Percentiles rank a stretch among this genome's conserved stretches.
Conservation (phyloP, 192 early-diverging fungal species). For the Podila epicladia region DNA sequence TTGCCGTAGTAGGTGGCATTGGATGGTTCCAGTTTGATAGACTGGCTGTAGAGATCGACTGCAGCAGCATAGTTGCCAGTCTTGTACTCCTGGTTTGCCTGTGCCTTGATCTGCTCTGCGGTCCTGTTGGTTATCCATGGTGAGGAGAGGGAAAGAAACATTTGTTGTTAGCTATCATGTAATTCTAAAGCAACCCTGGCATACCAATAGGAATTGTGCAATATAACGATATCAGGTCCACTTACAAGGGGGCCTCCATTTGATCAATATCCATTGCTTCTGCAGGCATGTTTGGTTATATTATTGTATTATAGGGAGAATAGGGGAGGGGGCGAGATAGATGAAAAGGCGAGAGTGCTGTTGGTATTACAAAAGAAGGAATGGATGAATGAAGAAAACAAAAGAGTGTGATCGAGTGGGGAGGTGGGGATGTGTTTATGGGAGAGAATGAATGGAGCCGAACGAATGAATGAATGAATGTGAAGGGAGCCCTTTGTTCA, state of each 20-base stretch:
- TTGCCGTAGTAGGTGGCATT: slow-evolving; percentile 78
- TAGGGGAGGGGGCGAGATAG: neutral
- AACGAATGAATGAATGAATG: neutral
- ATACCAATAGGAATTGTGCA: neutral
- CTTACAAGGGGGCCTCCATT: slow-evolving; percentile 46
- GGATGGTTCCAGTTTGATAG: slow-evolving; percentile 71
- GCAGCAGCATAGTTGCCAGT: slow-evolving; percentile 72
- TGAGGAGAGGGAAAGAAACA: neutral
- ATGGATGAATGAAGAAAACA: neutral
- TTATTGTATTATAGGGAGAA: slow-evolving; percentile 1
- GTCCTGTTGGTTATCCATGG: slow-evolving; percentile 6
- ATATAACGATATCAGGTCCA: neutral
- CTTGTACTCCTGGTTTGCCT: slow-evolving; percentile 80
- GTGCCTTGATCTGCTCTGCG: slow-evolving; percentile 74
- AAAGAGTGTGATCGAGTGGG: too few species aligned
- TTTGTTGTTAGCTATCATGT: neutral
- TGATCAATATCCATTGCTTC: slow-evolving; percentile 52
- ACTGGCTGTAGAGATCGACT: slow-evolving; percentile 73
- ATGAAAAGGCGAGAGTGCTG: neutral
- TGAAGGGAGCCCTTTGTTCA: neutral
- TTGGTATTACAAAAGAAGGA: neutral
- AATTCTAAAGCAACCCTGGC: too few species aligned
- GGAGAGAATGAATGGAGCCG: neutral
- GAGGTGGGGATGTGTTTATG: too few species aligned
- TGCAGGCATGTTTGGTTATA: slow-evolving; percentile 38